Evolutionary conservation across 2,329 filamentous ascomycete species (phyloP).

Genomic region (Aspergillus amoenus): DNA sequence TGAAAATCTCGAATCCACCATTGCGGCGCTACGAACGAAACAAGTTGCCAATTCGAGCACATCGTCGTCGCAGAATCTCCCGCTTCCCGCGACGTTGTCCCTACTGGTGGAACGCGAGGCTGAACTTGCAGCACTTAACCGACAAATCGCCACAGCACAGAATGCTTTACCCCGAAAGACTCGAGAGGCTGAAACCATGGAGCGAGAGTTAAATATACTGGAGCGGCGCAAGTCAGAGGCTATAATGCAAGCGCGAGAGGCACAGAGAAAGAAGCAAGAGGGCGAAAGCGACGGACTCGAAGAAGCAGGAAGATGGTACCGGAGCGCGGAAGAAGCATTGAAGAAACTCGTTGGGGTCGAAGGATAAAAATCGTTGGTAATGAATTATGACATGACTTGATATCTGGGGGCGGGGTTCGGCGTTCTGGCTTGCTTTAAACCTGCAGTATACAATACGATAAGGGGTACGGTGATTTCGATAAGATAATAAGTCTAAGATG

Average conservation of each 20-base stretch:
- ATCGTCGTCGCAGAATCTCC: slow-evolving; percentile 39
- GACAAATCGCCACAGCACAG: slow-evolving; percentile 43
- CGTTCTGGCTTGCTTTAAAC: slow-evolving; percentile 21
- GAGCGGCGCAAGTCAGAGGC: slow-evolving; percentile 47
- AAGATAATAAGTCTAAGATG: slow-evolving; percentile 2
- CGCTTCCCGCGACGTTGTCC: slow-evolving; percentile 41
- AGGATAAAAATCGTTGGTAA: slow-evolving; percentile 5
- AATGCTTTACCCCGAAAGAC: slow-evolving; percentile 45
- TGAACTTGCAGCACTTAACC: slow-evolving; percentile 42
- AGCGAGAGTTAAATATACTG: slow-evolving; percentile 43
- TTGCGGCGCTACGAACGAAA: slow-evolving; percentile 53
- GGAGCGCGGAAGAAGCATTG: slow-evolving; percentile 40
- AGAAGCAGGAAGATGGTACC: slow-evolving; percentile 49
- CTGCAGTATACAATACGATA: slow-evolving; percentile 7
- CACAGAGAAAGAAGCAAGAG: slow-evolving; percentile 42
- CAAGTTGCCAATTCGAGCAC: slow-evolving; percentile 62
- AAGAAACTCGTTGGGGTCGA: slow-evolving; percentile 39
- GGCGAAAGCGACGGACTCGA: slow-evolving; percentile 48
- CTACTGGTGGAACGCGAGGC: slow-evolving; percentile 42
- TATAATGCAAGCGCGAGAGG: slow-evolving; percentile 49
- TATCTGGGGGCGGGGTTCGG: slow-evolving; percentile 14
- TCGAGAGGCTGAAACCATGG: slow-evolving; percentile 45
- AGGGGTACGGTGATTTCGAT: background rate
- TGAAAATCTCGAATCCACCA: slow-evolving; percentile 50
- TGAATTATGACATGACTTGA: slow-evolving; percentile 27